A percentile compares a stretch with the other conserved stretches of the same genome.
phyloP scores from a whole-genome alignment of 2,329 filamentous ascomycete genomes.

The Clonostachys byssicola region DNA sequence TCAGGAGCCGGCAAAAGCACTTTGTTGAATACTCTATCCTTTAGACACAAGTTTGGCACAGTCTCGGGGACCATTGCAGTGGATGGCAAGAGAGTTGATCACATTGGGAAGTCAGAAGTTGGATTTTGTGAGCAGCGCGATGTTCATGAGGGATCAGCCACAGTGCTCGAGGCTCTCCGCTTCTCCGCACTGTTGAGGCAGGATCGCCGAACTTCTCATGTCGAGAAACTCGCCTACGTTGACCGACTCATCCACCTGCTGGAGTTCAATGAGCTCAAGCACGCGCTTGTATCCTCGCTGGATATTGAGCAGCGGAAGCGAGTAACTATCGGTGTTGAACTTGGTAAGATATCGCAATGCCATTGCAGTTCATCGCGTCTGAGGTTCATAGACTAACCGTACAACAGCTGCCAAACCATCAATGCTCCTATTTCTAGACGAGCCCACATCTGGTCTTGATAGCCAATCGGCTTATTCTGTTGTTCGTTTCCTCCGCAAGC shows the following conservation, averaged over 20 bases:
- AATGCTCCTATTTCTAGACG: constrained; percentile 58
- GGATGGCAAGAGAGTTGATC: constrained; percentile 62
- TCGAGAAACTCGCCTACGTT: constrained; percentile 63
- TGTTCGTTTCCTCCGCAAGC: constrained; percentile 51
- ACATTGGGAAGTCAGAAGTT: constrained; percentile 75
- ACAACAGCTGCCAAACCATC: constrained; percentile 42
- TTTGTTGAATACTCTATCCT: constrained; percentile 71
- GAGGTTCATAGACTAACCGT: constrained; percentile 24
- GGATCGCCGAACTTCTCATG: constrained; percentile 42
- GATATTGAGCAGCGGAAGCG: constrained; percentile 53
- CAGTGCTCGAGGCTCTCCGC: constrained; percentile 59
- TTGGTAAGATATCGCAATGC: constrained; percentile 40
- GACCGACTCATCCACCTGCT: constrained; percentile 61
- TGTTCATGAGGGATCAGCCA: constrained; percentile 58
- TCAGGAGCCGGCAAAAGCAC: constrained; percentile 84
- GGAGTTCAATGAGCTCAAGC: constrained; percentile 59
- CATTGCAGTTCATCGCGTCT: constrained; percentile 53
- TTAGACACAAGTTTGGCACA: constrained; percentile 70
- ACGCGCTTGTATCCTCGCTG: constrained; percentile 54
- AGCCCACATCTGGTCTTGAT: constrained; percentile 52
- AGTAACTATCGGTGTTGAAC: constrained; percentile 48
- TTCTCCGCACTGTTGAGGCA: constrained; percentile 64
- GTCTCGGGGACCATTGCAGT: constrained; percentile 74
- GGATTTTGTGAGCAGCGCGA: constrained; percentile 63
- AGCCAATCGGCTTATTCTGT: constrained; percentile 54